Conservation (phyloP, 2,329 filamentous ascomycete genomes). For the Calycina herbarum region DNA sequence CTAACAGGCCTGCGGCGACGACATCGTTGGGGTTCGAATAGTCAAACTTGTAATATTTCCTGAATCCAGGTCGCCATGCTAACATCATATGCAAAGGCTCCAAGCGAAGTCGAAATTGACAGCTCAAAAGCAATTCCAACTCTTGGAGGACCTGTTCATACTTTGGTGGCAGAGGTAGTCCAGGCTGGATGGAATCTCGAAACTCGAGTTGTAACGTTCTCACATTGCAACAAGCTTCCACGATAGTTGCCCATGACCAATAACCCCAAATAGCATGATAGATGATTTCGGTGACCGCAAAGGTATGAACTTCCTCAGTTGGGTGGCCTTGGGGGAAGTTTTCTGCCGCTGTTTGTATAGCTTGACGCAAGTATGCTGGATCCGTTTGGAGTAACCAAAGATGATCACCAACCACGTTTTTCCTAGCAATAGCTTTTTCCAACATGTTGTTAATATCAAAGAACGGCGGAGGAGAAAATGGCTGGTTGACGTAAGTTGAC, state of each 20-base stretch:
- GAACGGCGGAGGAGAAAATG: slow-evolving; percentile 14
- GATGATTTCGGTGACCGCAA: too few relatives aligned
- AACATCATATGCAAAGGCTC: slow-evolving; percentile 4
- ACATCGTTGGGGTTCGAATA: neutral
- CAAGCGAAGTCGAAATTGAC: neutral
- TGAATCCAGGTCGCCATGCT: slow-evolving; percentile 7
- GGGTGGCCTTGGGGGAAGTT: neutral
- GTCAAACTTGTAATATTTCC: slow-evolving; percentile 5
- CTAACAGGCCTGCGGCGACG: too few relatives aligned
- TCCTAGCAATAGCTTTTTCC: slow-evolving; percentile 7
- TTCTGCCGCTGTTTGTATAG: slow-evolving; percentile 7
- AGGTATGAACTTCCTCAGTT: too few relatives aligned
- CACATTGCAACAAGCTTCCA: slow-evolving; percentile 10
- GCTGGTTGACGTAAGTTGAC: slow-evolving; percentile 17
- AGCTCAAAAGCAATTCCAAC: slow-evolving; percentile 12
- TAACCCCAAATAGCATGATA: slow-evolving; percentile 6
- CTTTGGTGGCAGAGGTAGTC: slow-evolving; percentile 9
- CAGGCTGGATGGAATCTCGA: slow-evolving; percentile 10
- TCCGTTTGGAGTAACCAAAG: slow-evolving; percentile 19
- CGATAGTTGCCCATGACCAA: slow-evolving; percentile 14
- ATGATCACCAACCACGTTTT: slow-evolving; percentile 12
- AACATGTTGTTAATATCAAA: slow-evolving; percentile 14
- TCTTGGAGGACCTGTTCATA: slow-evolving; percentile 14
- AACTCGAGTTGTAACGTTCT: slow-evolving; percentile 9
- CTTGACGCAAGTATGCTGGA: slow-evolving; percentile 13